phyloP scores from a whole-genome alignment of 139 green algal species.

The Chlorella sorokiniana region DNA sequence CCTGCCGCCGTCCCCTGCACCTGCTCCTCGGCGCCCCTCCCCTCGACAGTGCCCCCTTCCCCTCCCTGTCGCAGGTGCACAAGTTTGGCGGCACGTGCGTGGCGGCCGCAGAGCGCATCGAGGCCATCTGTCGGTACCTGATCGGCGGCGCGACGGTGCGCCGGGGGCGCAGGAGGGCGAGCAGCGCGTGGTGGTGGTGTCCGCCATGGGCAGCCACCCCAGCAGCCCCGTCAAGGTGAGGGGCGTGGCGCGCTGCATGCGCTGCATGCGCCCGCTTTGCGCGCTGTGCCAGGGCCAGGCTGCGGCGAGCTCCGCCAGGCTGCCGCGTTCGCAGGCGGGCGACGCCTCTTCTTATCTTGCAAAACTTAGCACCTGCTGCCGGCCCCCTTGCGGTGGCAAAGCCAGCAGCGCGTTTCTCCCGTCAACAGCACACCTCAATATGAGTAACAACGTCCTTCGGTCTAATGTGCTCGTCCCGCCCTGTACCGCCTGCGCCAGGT shows the following conservation, averaged over 20 bases:
- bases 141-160: slow-evolving; percentile 37
- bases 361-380: too few species aligned
- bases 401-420: too few species aligned
- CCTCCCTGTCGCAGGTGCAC: slow-evolving; percentile 68
- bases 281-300: neutral
- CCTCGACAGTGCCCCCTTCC: too few species aligned
- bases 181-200: slow-evolving; percentile 74
- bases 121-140: slow-evolving; percentile 76
- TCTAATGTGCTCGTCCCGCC: too few species aligned
- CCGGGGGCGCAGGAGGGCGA: too few species aligned
- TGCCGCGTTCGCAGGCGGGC: too few species aligned
- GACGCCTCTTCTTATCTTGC: too few species aligned
- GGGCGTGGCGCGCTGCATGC: too few species aligned
- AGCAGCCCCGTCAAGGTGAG: slow-evolving; percentile 59
- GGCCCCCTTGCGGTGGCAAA: too few species aligned
- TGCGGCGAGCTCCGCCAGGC: too few species aligned
- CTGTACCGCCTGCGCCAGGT: slow-evolving; percentile 69
- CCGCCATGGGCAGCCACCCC: slow-evolving; percentile 82
- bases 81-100: slow-evolving; percentile 99
- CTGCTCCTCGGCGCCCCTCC: neutral
- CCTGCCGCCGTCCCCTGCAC: neutral
- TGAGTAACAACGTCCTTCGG: too few species aligned
- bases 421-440: too few species aligned
- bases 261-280: neutral
- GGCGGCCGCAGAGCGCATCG: slow-evolving; percentile 83